Evolutionary conservation across 2,329 filamentous ascomycete genomes (phyloP), one percentile per base, ranked within the genome.

Genomic region (Thermothelomyces thermophilus): DNA sequence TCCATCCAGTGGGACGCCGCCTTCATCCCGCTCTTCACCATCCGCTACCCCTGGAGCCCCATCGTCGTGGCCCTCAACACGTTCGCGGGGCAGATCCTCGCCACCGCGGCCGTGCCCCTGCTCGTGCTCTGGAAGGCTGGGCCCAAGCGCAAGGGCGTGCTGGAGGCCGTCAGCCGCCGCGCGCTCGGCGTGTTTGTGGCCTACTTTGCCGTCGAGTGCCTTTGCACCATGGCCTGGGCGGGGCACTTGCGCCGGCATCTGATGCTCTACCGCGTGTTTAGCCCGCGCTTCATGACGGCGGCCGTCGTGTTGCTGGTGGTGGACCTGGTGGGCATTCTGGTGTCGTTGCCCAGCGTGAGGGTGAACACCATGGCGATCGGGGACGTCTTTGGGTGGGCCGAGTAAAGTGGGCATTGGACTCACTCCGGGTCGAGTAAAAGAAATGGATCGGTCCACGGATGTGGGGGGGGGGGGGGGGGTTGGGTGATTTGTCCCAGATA

Each of bases 1-100:
- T 87, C 83, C 57, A 91, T 98, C 63, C 93, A 98, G 64, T 98
- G 93, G 93, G 93, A 98, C 70, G 80, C 82, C 17, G 91, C 90
- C 3, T 98, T 98, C 69, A 87, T 98, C 58, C 87, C 91, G 0
- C 76, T 97, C 7, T 82, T 84, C 51, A 81, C 80, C 5, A 80
- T 98, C 56, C 80, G 80, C 50, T 96, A 98, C 68, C 93, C 93
- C 1, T 96, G 87, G 87, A 86, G 83, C 0, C 90, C 90, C 0
- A 64, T 97, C 2, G 73, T 93, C 20, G 81, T 98, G 31, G 71
- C 81, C 1, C 75, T 95, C 53, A 98, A 97, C 72, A 90, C 86
- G 0, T 95, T 93, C 60, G 90, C 86, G 8, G 85, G 88, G 0
- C 91, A 95, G 65, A 89, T 97, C 52, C 72, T 97, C 1, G 87